Percentiles rank a stretch among this genome's conserved stretches.
Evolutionary conservation across 371 early-diverging fungal species (phyloP).

Genomic region (Saksenaea oblongispora): DNA sequence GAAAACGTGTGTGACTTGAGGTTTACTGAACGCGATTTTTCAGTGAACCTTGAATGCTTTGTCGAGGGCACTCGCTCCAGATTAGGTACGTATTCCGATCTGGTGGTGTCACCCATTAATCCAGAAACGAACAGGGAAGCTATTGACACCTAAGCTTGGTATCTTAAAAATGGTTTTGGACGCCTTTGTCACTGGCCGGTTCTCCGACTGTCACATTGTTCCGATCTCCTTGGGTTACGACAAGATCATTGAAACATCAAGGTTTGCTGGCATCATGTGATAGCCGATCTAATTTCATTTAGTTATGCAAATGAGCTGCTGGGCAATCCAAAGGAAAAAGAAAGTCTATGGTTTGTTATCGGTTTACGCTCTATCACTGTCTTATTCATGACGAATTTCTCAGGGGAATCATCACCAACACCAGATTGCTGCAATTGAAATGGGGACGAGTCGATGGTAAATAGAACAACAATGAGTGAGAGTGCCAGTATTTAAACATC

Average conservation of each 20-base stretch:
- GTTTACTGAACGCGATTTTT: not conserved
- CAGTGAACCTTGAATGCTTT: conserved; percentile 83
- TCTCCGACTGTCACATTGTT: conserved; percentile 74
- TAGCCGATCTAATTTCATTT: not conserved
- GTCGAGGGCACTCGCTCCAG: conserved; percentile 88
- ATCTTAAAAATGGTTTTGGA: conserved; percentile 83
- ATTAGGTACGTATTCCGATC: conserved; percentile 41
- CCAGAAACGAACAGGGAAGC: conserved; percentile 50
- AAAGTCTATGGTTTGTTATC: conserved; percentile 59
- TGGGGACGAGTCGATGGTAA: conserved; percentile 76
- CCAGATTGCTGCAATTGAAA: conserved; percentile 65
- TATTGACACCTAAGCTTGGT: conserved; percentile 82
- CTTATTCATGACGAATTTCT: not conserved
- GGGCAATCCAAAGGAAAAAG: conserved; percentile 84
- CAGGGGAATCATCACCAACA: conserved; percentile 59
- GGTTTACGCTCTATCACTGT: not conserved
- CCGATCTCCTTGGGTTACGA: conserved; percentile 90
- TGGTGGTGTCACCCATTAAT: not conserved
- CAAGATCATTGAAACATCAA: conserved; percentile 84
- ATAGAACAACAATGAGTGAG: not conserved
- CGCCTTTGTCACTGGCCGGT: conserved; percentile 61
- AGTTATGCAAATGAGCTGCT: conserved; percentile 72
- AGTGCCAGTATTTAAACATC: not conserved
- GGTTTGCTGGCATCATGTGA: conserved; percentile 24
- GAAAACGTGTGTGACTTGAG: not conserved